phyloP scores from a whole-genome alignment of 1,284 basidiomycete species.

The Vanrija pseudolonga region DNA sequence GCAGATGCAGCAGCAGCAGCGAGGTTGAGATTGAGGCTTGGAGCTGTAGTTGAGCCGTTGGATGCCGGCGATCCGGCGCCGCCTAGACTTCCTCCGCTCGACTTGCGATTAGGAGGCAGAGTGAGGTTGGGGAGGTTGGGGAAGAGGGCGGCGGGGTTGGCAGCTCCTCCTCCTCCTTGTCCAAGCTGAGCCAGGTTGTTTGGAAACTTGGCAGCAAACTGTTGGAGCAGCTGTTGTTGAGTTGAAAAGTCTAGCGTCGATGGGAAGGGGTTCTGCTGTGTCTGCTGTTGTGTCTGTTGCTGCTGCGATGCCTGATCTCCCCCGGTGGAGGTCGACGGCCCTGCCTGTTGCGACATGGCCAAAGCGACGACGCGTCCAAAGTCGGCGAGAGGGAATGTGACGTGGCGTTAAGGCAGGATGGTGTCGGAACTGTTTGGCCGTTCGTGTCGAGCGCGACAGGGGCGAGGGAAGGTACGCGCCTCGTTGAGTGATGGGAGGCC shows the following conservation, averaged over 20 bases:
- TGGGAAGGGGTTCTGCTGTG: background rate
- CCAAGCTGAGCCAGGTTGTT: conserved; percentile 1
- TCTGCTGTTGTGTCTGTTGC: conserved; percentile 1
- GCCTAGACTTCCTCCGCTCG: background rate
- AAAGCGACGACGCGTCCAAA: background rate
- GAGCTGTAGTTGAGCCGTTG: too few relatives aligned
- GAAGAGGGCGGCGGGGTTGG: conserved; percentile 2
- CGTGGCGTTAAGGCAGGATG: conserved; percentile 6
- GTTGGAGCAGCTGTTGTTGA: conserved; percentile 16
- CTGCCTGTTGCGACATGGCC: conserved; percentile 12
- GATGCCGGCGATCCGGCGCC: background rate
- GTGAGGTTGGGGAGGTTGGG: conserved; percentile 10
- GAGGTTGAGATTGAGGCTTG: background rate
- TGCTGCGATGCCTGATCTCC: background rate
- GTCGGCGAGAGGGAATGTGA: conserved; percentile 3
- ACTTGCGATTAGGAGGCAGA: conserved; percentile 3
- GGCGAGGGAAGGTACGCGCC: too few relatives aligned
- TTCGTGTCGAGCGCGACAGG: too few relatives aligned
- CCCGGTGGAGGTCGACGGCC: conserved; percentile 4
- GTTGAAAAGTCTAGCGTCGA: conserved; percentile 2
- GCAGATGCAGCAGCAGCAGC: background rate
- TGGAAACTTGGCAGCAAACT: conserved; percentile 10
- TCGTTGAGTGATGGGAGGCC: too few relatives aligned
- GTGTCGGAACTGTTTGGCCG: too few relatives aligned
- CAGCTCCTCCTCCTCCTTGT: background rate